A percentile compares a stretch with the other conserved stretches of the same genome.
phyloP scores from a whole-genome alignment of 2,329 filamentous ascomycete species.

The Sphaceloma murrayae region DNA sequence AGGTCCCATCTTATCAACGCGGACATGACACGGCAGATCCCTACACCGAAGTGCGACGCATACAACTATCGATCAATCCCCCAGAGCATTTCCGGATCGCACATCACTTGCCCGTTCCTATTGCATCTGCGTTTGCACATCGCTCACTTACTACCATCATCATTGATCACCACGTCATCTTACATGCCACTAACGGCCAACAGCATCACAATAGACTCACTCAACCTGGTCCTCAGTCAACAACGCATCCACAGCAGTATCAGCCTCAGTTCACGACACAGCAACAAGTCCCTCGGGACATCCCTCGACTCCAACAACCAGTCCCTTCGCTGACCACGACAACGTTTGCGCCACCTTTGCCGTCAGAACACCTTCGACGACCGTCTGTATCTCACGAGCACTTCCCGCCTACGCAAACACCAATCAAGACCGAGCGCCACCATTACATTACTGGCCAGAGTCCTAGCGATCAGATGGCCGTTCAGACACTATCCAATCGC shows the following conservation, averaged over 20 bases:
- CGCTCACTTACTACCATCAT: not conserved
- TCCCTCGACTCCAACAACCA: not conserved
- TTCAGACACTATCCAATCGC: conserved; percentile 12
- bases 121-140: not conserved
- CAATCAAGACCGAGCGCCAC: conserved; percentile 7
- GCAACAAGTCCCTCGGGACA: not conserved
- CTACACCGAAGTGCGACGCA: not conserved
- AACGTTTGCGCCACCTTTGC: not conserved
- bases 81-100: not conserved
- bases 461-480: conserved; percentile 7
- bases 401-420: not conserved
- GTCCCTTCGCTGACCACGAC: conserved; percentile 1
- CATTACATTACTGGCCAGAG: not conserved
- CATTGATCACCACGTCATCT: not conserved
- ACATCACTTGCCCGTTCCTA: conserved; percentile 7
- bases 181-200: not conserved
- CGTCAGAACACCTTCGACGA: not conserved
- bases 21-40: not conserved
- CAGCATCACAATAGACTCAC: conserved; percentile 15
- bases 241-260: not conserved
- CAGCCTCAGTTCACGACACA: not conserved
- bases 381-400: not conserved
- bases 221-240: conserved; percentile 13
- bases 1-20: not conserved
- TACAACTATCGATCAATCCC: conserved; percentile 1